Conservation (phyloP, 768 basidiomycete species). For the Pleurotus sapidus region DNA sequence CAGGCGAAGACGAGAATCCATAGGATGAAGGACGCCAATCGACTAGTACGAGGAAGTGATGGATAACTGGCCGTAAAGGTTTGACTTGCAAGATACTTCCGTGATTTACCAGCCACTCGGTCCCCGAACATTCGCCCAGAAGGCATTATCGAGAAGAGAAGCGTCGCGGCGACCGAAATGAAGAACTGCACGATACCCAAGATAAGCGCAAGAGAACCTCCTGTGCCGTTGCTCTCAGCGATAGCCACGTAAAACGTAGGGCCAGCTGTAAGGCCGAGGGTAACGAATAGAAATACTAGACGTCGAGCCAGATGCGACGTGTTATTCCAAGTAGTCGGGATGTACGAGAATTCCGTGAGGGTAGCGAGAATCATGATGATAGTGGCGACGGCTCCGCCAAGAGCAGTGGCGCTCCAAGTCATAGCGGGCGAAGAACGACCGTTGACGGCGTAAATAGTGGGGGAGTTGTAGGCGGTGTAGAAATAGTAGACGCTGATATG, state of each 20-base stretch:
- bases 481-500: conserved; percentile 95
- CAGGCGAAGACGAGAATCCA: conserved; percentile 95
- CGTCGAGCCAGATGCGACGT: conserved; percentile 94
- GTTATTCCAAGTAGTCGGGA: conserved; percentile 99
- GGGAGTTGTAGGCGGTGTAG: conserved; percentile 94
- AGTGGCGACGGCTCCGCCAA: conserved; percentile 95
- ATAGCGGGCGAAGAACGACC: conserved; percentile 68
- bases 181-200: conserved; percentile 96
- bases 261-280: conserved; percentile 86
- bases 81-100: conserved; percentile 97
- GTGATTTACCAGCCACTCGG: conserved; percentile 89
- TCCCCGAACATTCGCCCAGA: conserved; percentile 99
- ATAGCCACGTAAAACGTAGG: conserved; percentile 95
- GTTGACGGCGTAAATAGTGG: conserved; percentile 69
- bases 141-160: conserved; percentile 89
- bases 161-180: conserved; percentile 82
- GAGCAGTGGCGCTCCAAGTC: conserved; percentile 90
- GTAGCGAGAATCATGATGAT: conserved; percentile 96
- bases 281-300: conserved; percentile 84
- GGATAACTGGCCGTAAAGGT: conserved; percentile 98
- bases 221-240: conserved; percentile 62
- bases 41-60: conserved; percentile 52
- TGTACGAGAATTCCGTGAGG: conserved; percentile 93
- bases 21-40: conserved; percentile 75
- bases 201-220: conserved; percentile 80